Base-by-base conservation (phyloP, 1,284 basidiomycete species). In the Ustilago esculenta region DNA sequence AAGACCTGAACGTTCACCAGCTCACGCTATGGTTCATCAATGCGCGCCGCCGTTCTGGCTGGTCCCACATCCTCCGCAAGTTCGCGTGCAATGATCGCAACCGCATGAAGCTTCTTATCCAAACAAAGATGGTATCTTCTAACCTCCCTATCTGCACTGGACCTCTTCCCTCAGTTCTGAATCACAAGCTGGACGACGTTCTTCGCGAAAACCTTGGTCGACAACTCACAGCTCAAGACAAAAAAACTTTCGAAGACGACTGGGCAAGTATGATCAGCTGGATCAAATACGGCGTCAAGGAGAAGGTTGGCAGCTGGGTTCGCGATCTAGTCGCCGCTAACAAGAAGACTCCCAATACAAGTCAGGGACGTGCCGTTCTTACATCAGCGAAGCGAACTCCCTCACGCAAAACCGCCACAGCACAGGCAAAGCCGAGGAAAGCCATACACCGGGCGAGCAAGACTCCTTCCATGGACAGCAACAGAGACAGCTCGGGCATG, bases 21-120 rank as follows among this genome's bases (percentile, higher is more conserved):
- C 69, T 72, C 41, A 65, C 60, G 6, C 63, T 80, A 0, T 81
- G 80, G 80, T 81, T 78, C 67, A 81, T 78, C 56, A 81, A 81
- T 50, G 66, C 72, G 15, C 75, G 80, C 39, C 72, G 80, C 7
- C 75, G 80, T 14, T 75, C 66, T 6, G 76, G 77, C 15, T 81
- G 79, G 77, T 75, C 76, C 3, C 17, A 49, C 12, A 79, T 79
- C 51, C 42, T 61, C 2, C 66, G 64, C 18, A 59, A 58, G 11
- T 80, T 68, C 24, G 73, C 73, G 0, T 32, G 46, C 14, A 53
- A 55, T n/a, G 73, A 76, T 27, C 66, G 43, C 5, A 17, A 36
- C 9, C 46, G 54, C 1, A 66, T 69, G 67, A 50, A 45, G 23
- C 18, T 37, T 0, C 55, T 69, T 25, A 30, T 68, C 4, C 44